Conservation (phyloP, 192 early-diverging fungal genomes). For the Backusella macrospora region DNA sequence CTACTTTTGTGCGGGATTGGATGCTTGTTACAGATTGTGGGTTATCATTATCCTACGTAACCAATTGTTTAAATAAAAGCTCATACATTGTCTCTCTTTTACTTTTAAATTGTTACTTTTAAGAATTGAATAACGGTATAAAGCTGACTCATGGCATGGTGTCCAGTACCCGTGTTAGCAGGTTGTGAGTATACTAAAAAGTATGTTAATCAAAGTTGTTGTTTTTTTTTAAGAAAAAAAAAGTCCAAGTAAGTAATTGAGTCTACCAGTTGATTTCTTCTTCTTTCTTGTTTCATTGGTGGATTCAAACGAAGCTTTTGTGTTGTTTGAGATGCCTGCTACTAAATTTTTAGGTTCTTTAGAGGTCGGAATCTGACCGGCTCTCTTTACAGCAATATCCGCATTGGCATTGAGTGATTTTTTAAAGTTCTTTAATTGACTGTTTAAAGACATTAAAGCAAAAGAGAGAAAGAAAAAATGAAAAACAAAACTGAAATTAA, state of each 20-base stretch:
- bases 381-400: conserved; percentile 33
- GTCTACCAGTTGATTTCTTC: conserved; percentile 28
- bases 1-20: conserved; percentile 52
- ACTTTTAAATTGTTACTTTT: conserved; percentile 39
- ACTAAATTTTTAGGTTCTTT: not conserved
- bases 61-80: not conserved
- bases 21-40: conserved; percentile 65
- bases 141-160: conserved; percentile 56
- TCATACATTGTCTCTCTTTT: not conserved
- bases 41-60: conserved; percentile 46
- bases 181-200: conserved; percentile 55
- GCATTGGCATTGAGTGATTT: conserved; percentile 38
- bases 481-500: not conserved
- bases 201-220: not conserved
- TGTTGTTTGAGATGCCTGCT: conserved; percentile 27
- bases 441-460: conserved; percentile 25
- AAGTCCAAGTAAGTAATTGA: not conserved
- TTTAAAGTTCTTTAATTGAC: conserved; percentile 40
- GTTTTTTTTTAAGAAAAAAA: not conserved
- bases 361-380: not conserved
- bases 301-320: conserved; percentile 34
- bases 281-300: conserved; percentile 26
- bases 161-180: conserved; percentile 53
- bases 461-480: not conserved
- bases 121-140: conserved; percentile 59